Conservation (phyloP, 495 filamentous ascomycete genomes). For the Penicillium dipodomyicola region DNA sequence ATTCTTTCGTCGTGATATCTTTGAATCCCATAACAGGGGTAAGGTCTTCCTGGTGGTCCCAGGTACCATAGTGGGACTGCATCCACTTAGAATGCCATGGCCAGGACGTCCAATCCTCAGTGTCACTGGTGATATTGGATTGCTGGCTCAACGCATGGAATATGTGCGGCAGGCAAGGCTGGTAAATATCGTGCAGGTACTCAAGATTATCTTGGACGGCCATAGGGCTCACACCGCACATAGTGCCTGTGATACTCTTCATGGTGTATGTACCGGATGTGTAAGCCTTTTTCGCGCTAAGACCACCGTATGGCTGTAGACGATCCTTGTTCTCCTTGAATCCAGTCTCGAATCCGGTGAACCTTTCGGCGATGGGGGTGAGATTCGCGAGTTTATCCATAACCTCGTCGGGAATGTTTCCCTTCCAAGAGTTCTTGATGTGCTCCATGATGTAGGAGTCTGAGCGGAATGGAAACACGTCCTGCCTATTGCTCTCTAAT, state of each 20-base stretch:
- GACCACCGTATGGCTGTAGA: constrained; percentile 39
- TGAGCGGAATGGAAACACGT: constrained; percentile 38
- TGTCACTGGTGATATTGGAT: constrained; percentile 29
- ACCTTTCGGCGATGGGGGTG: constrained; percentile 38
- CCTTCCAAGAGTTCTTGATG: constrained; percentile 30
- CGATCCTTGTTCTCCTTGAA: constrained; percentile 27
- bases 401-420: constrained; percentile 25
- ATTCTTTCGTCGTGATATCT: constrained; percentile 26
- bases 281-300: constrained; percentile 43
- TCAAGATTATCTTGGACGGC: constrained; percentile 36
- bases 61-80: constrained; percentile 39
- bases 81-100: constrained; percentile 41
- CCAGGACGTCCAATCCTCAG: constrained; percentile 31
- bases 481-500: constrained; percentile 42
- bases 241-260: constrained; percentile 45
- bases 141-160: constrained; percentile 37
- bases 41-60: constrained; percentile 33
- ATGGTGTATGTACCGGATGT: constrained; percentile 51
- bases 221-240: constrained; percentile 45
- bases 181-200: constrained; percentile 38
- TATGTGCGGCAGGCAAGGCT: constrained; percentile 43
- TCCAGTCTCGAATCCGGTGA: constrained; percentile 43
- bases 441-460: constrained; percentile 30
- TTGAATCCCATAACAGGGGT: constrained; percentile 36
- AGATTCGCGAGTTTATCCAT: constrained; percentile 30